Evolutionary conservation across 2,329 filamentous ascomycete genomes (phyloP), one percentile per base, ranked within the genome.

Genomic region (Ceratocystis harringtonii): DNA sequence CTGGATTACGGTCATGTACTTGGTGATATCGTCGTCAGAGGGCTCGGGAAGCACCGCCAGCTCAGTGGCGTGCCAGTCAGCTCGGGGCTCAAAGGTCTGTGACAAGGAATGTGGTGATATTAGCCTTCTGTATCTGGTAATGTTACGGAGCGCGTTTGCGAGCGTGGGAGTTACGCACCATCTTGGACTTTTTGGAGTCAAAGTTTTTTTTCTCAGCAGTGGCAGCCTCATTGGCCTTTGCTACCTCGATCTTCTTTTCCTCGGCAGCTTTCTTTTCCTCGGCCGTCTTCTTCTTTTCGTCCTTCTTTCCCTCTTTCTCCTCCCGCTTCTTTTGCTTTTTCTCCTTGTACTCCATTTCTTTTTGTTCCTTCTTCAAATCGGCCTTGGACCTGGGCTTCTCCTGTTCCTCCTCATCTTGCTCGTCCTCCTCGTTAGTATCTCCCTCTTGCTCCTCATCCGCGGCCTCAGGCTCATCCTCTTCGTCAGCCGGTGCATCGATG

Each of bases 71-170:
- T 84, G 78, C 82, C 82, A 84, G 68, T 84, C 82, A 69, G 82
- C 76, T 63, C 80, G 77, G 66, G 81, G 80, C 68, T 84, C 81
- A 70, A 84, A 82, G 61, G 77, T 76, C 82, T 84, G 64, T 2
- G 12, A 22, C 30, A 48, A 52, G 64, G n/a, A 17, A 41, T 7
- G 15, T 17, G 50, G 25, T 64, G 25, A 36, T 44, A 72, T 76
- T 74, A 76, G 75, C 69, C 55, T 71, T 73, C 70, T 72, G 70
- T 71, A 57, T 66, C 50, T 22, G 63, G 67, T 41, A 3, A 5
- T 32, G 62, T 32, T 19, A 55, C 43, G 15, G 44, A 6, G 52
- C 28, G 10, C 36, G 19, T 30, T 7, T 32, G n/a, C 50, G n/a
- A 12, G 43, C 30, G 6, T 60, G 62, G 25, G 15, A 36, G 7